Conservation (phyloP, 1,284 basidiomycete genomes). For the Naganishia albida region DNA sequence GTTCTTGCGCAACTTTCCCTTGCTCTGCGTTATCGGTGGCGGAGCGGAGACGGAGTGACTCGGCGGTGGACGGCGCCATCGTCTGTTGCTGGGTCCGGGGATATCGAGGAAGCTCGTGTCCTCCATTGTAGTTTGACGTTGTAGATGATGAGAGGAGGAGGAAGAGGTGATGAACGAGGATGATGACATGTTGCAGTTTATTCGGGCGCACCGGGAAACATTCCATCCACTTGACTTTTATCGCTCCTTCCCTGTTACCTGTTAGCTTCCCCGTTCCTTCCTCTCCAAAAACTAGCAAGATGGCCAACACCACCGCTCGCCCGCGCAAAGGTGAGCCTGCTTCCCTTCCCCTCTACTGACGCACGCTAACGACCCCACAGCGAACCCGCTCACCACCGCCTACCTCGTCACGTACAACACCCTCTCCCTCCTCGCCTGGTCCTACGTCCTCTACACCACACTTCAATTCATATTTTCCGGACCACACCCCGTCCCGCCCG, state of each 20-base stretch:
- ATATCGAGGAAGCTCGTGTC: conserved; percentile 20
- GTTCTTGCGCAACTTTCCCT: conserved; percentile 6
- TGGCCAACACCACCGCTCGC: conserved; percentile 3
- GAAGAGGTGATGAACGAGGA: no score
- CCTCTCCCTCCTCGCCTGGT: conserved; percentile 30
- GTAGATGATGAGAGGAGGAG: no score
- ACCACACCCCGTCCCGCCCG: conserved; percentile 8
- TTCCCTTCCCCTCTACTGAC: not conserved
- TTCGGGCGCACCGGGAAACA: no score
- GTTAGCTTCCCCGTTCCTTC: not conserved
- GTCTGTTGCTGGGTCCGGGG: not conserved
- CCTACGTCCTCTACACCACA: conserved; percentile 30
- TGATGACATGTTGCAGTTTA: no score
- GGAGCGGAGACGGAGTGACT: not conserved
- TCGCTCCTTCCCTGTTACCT: not conserved
- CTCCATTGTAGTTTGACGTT: no score
- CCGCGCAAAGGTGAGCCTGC: not conserved
- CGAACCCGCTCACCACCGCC: conserved; percentile 22
- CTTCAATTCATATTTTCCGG: conserved; percentile 24
- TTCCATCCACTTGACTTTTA: no score
- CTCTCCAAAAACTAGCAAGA: not conserved
- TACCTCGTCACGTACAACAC: conserved; percentile 34
- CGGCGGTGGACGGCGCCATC: not conserved
- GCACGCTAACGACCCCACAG: not conserved
- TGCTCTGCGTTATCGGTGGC: not conserved